Conservation (phyloP, 1,284 basidiomycete genomes). For the Dichomitus squalens region DNA sequence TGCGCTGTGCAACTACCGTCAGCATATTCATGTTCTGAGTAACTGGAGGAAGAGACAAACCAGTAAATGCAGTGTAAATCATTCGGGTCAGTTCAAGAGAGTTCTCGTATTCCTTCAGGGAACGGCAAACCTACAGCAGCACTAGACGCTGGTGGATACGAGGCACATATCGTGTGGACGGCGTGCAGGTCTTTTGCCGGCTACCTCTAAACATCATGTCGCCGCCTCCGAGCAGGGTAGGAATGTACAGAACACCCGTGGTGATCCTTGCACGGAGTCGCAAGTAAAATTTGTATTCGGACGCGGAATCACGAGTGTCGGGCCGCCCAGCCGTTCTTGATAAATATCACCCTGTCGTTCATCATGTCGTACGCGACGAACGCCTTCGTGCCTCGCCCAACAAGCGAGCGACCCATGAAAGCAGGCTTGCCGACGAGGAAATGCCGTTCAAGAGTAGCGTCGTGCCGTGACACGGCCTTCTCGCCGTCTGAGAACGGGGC, state of each 20-base stretch:
- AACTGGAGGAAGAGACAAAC: background rate
- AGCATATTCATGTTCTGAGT: too few species aligned
- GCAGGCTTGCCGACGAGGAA: background rate
- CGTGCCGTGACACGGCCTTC: background rate
- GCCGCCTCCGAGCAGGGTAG: background rate
- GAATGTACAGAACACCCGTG: background rate
- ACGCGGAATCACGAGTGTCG: background rate
- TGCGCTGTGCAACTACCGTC: background rate
- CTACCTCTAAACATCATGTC: background rate
- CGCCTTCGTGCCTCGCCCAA: background rate
- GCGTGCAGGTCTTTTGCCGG: background rate
- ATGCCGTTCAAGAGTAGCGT: background rate
- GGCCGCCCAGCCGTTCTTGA: slow-evolving; percentile 6
- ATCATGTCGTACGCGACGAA: background rate
- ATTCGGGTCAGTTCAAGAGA: background rate
- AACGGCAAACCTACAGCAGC: background rate
- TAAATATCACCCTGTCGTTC: background rate
- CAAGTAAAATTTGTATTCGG: background rate
- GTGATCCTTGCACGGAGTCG: background rate
- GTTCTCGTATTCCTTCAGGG: background rate
- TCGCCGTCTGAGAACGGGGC: background rate
- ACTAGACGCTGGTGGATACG: background rate
- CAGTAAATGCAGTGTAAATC: background rate
- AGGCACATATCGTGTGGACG: background rate
- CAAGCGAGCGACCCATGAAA: background rate